These are phyloP conservation scores for Fonsecaea multimorphosa DNA, from an alignment of 2,329 filamentous ascomycete genomes.

Conservation along the genomic window DNA sequence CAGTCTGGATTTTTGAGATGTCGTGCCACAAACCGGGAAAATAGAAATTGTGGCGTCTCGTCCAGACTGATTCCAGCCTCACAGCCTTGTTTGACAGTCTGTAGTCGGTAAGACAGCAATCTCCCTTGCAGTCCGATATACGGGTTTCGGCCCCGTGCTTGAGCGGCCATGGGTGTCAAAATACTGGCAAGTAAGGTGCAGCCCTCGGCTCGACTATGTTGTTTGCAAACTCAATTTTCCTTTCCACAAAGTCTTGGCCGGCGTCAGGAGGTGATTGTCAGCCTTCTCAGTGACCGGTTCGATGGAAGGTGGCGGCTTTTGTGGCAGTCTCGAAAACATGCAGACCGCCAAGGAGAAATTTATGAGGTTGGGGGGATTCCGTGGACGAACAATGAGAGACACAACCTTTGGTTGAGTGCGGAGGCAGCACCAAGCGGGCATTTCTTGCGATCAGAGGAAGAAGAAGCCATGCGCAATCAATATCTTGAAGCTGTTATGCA, in stretches of 20 bases:
- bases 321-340: too few species aligned
- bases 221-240: not conserved
- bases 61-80: constrained; percentile 1
- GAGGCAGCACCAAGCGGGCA: too few species aligned
- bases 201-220: not conserved
- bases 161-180: not conserved
- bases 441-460: too few species aligned
- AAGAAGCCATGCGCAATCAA: too few species aligned
- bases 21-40: not conserved
- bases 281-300: not conserved
- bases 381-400: too few species aligned
- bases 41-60: not conserved
- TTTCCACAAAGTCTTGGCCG: not conserved
- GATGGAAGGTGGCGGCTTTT: not conserved
- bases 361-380: too few species aligned
- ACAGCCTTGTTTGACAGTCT: constrained; percentile 3
- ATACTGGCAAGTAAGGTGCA: not conserved
- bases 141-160: constrained; percentile 4
- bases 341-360: too few species aligned
- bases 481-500: not conserved
- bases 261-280: not conserved
- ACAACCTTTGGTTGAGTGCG: too few species aligned
- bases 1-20: not conserved
- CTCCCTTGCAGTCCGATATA: constrained; percentile 3
- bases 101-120: not conserved